Base-by-base conservation (phyloP, 805 yeast species). In the Saccharomycopsis sp. region DNA sequence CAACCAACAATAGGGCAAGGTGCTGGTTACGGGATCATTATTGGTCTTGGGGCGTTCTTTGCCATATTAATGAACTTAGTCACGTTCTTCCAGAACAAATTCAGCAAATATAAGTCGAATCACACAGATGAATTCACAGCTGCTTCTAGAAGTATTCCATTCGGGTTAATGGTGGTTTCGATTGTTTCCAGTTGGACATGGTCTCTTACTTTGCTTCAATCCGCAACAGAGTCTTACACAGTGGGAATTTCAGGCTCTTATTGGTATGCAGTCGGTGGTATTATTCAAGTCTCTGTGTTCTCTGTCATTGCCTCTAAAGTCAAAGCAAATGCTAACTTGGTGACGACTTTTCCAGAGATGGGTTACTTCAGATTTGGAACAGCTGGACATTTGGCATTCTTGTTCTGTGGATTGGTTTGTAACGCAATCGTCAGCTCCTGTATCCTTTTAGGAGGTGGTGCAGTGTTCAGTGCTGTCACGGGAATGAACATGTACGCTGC, bases 11-110 rank as follows among this genome's bases (percentile, higher is more conserved):
- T 84, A 41, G 82, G 89, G 1, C 87, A 89, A 70, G 87, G 90
- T 44, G 90, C 87, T 1, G 97, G 97, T 5, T 90, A 90, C 66
- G 97, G 89, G 20, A 84, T 90, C 55, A 88, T 91, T 23, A 85
- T 89, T 18, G 97, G 97, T 20, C 77, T 91, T n/a, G 97, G 97
- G 50, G 79, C 84, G 48, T 75, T 74, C 53, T 77, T 77, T 63
- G 79, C 80, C 2, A 61, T 72, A 7, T 58, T 76, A 34, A 77
- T 77, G 79, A 67, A 71, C 40, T 52, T 60, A 24, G 69, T 76
- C 58, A 73, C 80, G 1, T 66, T 66, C 57, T 58, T 72, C 3
- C 71, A 75, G 37, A 70, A 70, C 51, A 67, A 62, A 46, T 75
- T 67, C 63, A 71, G 78, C 2, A 62, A 54, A 14, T 63, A 63